Evolutionary conservation across 257 asterid species (phyloP).

Genomic region (Ajuga chamaepitys): DNA sequence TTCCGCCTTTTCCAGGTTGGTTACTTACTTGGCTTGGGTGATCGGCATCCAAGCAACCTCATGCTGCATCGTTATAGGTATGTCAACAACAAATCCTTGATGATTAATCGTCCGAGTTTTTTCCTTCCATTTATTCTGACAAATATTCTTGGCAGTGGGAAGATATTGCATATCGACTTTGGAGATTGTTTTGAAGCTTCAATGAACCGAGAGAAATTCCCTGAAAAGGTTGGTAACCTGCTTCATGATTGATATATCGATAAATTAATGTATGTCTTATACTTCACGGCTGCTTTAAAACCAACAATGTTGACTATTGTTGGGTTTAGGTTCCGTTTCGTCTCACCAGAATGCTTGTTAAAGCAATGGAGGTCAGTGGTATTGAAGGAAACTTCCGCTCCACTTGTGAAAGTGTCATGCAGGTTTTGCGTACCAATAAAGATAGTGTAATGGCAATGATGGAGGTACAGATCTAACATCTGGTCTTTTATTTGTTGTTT

Average conservation of each 20-base stretch:
- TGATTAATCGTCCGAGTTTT: conserved; percentile 7
- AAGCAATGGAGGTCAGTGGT: conserved; percentile 99
- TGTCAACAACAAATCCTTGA: not conserved
- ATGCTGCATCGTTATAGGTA: conserved; percentile 97
- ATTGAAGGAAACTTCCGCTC: conserved; percentile 97
- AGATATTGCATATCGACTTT: conserved; percentile 94
- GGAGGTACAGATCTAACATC: conserved; percentile 59
- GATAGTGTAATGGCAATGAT: conserved; percentile 99
- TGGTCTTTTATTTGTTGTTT: not conserved
- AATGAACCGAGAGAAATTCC: conserved; percentile 97
- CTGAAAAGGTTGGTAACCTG: conserved; percentile 70
- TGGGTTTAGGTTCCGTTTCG: conserved; percentile 95
- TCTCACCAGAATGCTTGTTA: conserved; percentile 96
- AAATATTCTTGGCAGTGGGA: conserved; percentile 63
- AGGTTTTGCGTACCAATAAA: conserved; percentile 86
- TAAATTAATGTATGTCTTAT: not conserved
- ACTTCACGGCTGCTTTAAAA: too few species aligned
- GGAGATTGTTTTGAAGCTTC: conserved; percentile 99
- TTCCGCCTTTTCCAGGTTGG: conserved; percentile 62
- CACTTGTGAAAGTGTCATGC: conserved; percentile 97
- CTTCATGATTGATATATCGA: not conserved
- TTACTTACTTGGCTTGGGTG: conserved; percentile 96
- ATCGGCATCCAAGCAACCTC: conserved; percentile 99
- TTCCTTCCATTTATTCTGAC: conserved; percentile 12
- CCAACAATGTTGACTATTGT: too few species aligned